Evolutionary conservation across 2,329 filamentous ascomycete genomes (phyloP).

Genomic region (Diaporthe nobilis): DNA sequence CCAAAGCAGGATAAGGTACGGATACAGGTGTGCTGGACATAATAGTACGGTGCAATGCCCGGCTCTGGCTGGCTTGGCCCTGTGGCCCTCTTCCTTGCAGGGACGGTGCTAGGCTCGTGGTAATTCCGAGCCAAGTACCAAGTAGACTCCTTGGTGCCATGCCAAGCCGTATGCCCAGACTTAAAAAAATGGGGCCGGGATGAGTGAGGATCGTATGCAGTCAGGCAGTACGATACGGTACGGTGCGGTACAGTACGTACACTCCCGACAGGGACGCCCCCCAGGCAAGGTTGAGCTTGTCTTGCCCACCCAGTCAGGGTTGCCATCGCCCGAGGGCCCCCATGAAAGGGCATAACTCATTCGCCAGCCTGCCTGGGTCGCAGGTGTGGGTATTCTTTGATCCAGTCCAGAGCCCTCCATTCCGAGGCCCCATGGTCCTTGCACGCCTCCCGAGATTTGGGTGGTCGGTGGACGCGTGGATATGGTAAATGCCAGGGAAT

Average conservation of each 20-base stretch:
- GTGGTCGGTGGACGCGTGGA: constrained; percentile 34
- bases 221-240: constrained; percentile 18
- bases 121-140: constrained; percentile 37
- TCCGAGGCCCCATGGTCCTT: constrained; percentile 23
- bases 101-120: constrained; percentile 10
- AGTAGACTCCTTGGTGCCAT: constrained; percentile 36
- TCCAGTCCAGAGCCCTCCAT: constrained; percentile 22
- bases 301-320: constrained; percentile 27
- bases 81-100: constrained; percentile 36
- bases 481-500: constrained; percentile 14
- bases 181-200: constrained; percentile 32
- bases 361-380: constrained; percentile 13
- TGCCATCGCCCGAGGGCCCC: constrained; percentile 22
- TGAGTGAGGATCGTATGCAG: constrained; percentile 29
- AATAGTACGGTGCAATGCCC: constrained; percentile 14
- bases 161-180: constrained; percentile 31
- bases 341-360: constrained; percentile 11
- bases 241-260: constrained; percentile 10
- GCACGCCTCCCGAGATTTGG: constrained; percentile 31
- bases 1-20: constrained; percentile 2
- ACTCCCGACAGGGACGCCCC: constrained; percentile 14
- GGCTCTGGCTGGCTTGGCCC: constrained; percentile 26
- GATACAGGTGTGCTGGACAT: not conserved
- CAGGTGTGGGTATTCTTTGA: constrained; percentile 24
- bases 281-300: constrained; percentile 28